These are phyloP conservation scores for Colletotrichum limetticola DNA, from an alignment of 2,329 filamentous ascomycete genomes.

Conservation along the genomic window DNA sequence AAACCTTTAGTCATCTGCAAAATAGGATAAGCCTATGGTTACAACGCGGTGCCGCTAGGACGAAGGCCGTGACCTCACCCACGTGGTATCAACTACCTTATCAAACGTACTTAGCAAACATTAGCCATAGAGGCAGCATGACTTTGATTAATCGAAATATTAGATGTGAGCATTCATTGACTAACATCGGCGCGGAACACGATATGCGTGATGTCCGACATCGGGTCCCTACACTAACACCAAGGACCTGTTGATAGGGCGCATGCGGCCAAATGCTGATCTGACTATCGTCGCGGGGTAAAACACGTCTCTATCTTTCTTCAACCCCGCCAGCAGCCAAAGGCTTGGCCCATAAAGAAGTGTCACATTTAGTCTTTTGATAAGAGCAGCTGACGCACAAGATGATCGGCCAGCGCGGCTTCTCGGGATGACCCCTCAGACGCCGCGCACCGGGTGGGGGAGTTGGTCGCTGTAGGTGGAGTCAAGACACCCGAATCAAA, in stretches of 20 bases:
- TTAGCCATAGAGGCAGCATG: too few relatives aligned
- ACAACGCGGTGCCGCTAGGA: too few relatives aligned
- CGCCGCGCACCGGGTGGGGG: too few relatives aligned
- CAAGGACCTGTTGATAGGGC: too few relatives aligned
- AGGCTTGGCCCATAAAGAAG: not conserved
- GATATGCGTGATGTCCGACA: not conserved
- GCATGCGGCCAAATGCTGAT: not conserved
- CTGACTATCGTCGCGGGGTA: not conserved
- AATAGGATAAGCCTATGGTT: too few relatives aligned
- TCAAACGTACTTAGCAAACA: too few relatives aligned
- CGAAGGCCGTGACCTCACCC: too few relatives aligned
- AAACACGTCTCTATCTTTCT: not conserved
- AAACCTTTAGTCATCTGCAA: too few relatives aligned
- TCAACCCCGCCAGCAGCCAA: not conserved
- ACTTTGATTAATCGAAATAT: too few relatives aligned
- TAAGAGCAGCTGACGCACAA: not conserved
- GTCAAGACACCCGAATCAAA: not conserved
- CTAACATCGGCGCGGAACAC: too few relatives aligned
- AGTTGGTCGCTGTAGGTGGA: not conserved
- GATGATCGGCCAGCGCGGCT: not conserved
- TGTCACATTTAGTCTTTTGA: not conserved
- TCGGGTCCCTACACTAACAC: not conserved
- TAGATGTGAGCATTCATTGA: too few relatives aligned
- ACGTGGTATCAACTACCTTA: too few relatives aligned
- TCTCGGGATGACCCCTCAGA: not conserved